Evolutionary conservation across 768 basidiomycete species (phyloP).

Genomic region (Dioszegia aurantiaca): DNA sequence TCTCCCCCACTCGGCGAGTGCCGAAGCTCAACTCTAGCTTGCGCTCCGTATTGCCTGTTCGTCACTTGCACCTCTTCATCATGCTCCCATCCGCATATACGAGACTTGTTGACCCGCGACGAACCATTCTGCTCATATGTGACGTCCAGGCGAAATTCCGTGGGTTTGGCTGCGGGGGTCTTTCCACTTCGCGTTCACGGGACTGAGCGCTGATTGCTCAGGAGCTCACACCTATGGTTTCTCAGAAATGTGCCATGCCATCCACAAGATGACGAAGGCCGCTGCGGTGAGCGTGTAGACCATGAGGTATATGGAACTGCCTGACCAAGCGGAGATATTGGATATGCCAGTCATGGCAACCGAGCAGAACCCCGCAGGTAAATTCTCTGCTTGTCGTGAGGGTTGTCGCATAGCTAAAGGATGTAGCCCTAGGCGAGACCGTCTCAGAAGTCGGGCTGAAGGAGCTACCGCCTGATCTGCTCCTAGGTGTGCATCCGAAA

Average conservation of each 20-base stretch:
- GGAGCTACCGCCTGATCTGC: slow-evolving; percentile 50
- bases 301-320: neutral
- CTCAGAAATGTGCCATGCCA: slow-evolving; percentile 66
- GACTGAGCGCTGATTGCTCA: slow-evolving; percentile 40
- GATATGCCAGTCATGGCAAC: slow-evolving; percentile 70
- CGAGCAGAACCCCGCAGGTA: slow-evolving; percentile 78
- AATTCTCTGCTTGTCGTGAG: too few relatives aligned
- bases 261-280: slow-evolving; percentile 71
- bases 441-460: slow-evolving; percentile 59
- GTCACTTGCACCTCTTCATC: too few relatives aligned
- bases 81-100: neutral
- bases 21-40: too few relatives aligned
- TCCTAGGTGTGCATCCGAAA: slow-evolving; percentile 61
- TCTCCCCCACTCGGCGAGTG: too few relatives aligned
- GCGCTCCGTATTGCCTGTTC: too few relatives aligned
- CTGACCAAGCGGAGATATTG: slow-evolving; percentile 12
- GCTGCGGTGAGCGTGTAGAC: slow-evolving; percentile 59
- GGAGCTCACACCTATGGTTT: slow-evolving; percentile 63
- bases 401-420: neutral
- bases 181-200: neutral
- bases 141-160: slow-evolving; percentile 77
- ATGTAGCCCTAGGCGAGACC: slow-evolving; percentile 66
- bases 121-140: slow-evolving; percentile 67
- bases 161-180: too few relatives aligned
- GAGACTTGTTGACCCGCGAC: neutral